These are phyloP conservation scores for Erythrophleum ivorense DNA, from an alignment of 331 rosid genomes.

Conservation along the genomic window DNA sequence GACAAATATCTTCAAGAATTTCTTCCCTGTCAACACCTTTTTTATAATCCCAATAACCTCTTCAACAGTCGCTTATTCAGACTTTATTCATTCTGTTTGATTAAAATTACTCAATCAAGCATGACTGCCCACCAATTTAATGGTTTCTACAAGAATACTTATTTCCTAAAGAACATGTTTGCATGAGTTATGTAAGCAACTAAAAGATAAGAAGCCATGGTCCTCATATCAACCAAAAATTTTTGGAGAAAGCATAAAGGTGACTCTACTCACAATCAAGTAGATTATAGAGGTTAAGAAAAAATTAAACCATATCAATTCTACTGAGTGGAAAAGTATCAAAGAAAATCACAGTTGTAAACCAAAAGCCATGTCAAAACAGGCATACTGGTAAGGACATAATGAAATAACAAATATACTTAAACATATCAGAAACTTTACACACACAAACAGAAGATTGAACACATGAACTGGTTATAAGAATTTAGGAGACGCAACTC, in stretches of 20 bases:
- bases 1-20: background rate
- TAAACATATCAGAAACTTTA: slow-evolving; percentile 23
- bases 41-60: background rate
- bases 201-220: background rate
- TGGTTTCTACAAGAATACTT: background rate
- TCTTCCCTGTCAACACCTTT: background rate
- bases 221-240: background rate
- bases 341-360: background rate
- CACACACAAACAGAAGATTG: slow-evolving; percentile 6
- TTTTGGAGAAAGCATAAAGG: background rate
- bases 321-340: slow-evolving; percentile 4
- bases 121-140: background rate
- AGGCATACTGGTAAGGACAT: background rate
- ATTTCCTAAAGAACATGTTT: background rate
- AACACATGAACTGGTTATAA: background rate
- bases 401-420: background rate
- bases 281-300: background rate
- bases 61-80: background rate
- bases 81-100: background rate
- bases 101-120: background rate
- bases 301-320: background rate
- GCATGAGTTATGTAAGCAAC: background rate
- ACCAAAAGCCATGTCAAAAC: background rate
- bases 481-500: slow-evolving; percentile 27
- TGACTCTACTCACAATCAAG: background rate